These are phyloP conservation scores for Pulveroboletus ravenelii DNA, from an alignment of 768 basidiomycete genomes.

Conservation along the genomic window DNA sequence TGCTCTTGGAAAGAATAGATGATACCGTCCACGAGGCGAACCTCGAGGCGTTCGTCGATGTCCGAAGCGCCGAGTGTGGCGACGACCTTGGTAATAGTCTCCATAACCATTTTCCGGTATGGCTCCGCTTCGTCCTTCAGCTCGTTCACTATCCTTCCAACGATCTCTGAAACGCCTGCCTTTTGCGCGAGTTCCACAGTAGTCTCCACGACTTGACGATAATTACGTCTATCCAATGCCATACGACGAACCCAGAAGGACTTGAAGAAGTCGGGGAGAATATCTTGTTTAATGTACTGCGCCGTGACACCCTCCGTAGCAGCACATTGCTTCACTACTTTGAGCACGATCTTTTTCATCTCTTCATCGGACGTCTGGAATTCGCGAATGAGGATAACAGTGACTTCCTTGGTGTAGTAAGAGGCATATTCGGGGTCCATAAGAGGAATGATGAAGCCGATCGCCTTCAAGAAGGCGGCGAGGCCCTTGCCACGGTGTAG, in stretches of 20 bases:
- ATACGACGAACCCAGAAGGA: slow-evolving; percentile 98
- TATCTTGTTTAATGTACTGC: slow-evolving; percentile 94
- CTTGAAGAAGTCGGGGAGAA: slow-evolving; percentile 98
- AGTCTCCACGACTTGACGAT: slow-evolving; percentile 96
- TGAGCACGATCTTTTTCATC: slow-evolving; percentile 99
- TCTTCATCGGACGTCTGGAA: slow-evolving; percentile 99
- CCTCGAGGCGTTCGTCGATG: slow-evolving; percentile 92
- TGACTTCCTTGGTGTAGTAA: slow-evolving; percentile 98
- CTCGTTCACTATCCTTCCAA: slow-evolving; percentile 70
- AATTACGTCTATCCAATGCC: slow-evolving; percentile 95
- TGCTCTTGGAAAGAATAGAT: slow-evolving; percentile 99
- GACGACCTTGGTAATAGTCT: slow-evolving; percentile 97
- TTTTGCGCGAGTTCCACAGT: slow-evolving; percentile 98
- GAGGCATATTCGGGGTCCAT: slow-evolving; percentile 99
- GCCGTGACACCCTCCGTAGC: slow-evolving; percentile 98
- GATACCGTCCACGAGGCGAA: slow-evolving; percentile 94
- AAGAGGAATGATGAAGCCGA: slow-evolving; percentile 98
- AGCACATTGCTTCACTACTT: slow-evolving; percentile 98
- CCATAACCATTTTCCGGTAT: slow-evolving; percentile 99
- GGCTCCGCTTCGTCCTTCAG: slow-evolving; percentile 63
- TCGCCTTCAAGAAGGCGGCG: slow-evolving; percentile 82
- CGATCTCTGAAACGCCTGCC: slow-evolving; percentile 93
- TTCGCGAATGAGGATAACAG: slow-evolving; percentile 94
- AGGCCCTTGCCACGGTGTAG: slow-evolving; percentile 75
- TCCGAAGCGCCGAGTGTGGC: slow-evolving; percentile 94